Conservation (phyloP, 306 rosid species). For the Canavalia gladiata region DNA sequence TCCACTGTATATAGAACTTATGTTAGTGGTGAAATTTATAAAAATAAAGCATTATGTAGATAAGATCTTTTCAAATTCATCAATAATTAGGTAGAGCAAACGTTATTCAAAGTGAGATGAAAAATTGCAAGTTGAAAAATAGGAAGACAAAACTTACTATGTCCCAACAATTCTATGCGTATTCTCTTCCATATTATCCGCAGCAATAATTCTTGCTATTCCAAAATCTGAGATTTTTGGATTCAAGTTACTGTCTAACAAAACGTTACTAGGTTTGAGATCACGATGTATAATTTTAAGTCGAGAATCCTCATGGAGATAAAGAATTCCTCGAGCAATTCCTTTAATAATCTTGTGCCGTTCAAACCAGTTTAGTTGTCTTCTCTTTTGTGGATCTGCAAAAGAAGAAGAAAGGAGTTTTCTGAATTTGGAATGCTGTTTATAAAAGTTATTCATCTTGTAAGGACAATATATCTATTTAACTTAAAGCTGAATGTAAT, state of each 20-base stretch:
- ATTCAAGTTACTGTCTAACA: slow-evolving; percentile 55
- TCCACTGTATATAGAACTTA: slow-evolving; percentile 45
- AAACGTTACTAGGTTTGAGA: slow-evolving; percentile 58
- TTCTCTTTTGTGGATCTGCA: slow-evolving; percentile 38
- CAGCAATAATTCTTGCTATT: slow-evolving; percentile 53
- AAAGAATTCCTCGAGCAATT: slow-evolving; percentile 54
- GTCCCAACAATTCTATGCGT: slow-evolving; percentile 61
- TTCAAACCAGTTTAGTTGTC: slow-evolving; percentile 43
- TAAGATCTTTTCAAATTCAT: background rate
- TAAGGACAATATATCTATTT: background rate
- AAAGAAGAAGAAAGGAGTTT: background rate
- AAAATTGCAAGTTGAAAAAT: background rate
- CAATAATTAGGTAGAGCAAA: background rate
- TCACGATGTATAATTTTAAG: slow-evolving; percentile 62
- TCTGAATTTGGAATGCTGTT: background rate
- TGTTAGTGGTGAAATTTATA: background rate
- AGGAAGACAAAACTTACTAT: slow-evolving; percentile 55
- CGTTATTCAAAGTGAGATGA: background rate
- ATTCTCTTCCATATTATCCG: slow-evolving; percentile 37
- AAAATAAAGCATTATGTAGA: background rate
- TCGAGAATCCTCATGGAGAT: slow-evolving; percentile 63
- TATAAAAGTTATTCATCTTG: background rate
- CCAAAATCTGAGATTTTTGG: slow-evolving; percentile 70
- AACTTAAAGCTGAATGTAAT: background rate
- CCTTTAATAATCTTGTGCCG: slow-evolving; percentile 53